These are phyloP conservation scores for Blastomyces parvus DNA, from an alignment of 2,329 filamentous ascomycete species.

Conservation along the genomic window DNA sequence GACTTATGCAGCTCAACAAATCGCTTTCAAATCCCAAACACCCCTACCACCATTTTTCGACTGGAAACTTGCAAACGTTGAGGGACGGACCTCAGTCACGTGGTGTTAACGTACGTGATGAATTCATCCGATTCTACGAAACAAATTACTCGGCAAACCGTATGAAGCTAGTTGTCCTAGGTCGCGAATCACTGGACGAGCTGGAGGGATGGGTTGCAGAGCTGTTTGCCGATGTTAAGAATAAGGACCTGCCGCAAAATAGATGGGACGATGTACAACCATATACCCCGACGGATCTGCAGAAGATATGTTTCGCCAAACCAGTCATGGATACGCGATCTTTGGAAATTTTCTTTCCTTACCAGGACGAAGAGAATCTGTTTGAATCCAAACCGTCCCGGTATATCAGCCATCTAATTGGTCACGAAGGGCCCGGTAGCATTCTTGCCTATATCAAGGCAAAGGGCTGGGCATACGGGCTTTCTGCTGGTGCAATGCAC, in stretches of 20 bases:
- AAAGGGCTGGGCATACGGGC: slow-evolving; percentile 78
- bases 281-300: slow-evolving; percentile 50
- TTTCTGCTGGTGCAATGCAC: slow-evolving; percentile 66
- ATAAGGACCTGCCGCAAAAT: slow-evolving; percentile 65
- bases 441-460: slow-evolving; percentile 82
- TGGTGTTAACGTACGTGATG: slow-evolving; percentile 75
- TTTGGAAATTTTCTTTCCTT: slow-evolving; percentile 72
- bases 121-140: slow-evolving; percentile 86
- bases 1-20: slow-evolving; percentile 79
- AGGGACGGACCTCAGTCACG: slow-evolving; percentile 70
- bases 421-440: slow-evolving; percentile 86
- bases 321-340: slow-evolving; percentile 81
- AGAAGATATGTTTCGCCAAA: slow-evolving; percentile 73
- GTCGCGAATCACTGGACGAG: slow-evolving; percentile 69
- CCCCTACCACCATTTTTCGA: slow-evolving; percentile 85
- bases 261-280: slow-evolving; percentile 57
- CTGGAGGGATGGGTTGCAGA: slow-evolving; percentile 76
- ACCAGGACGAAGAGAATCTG: slow-evolving; percentile 70
- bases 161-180: slow-evolving; percentile 85
- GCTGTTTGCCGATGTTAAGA: slow-evolving; percentile 68
- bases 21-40: slow-evolving; percentile 78
- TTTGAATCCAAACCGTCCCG: slow-evolving; percentile 73
- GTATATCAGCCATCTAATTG: slow-evolving; percentile 81
- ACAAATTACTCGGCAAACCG: slow-evolving; percentile 86
- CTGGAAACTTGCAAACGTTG: slow-evolving; percentile 75